phyloP scores from a whole-genome alignment of 371 early-diverging fungal genomes.

The Gilbertella persicaria region DNA sequence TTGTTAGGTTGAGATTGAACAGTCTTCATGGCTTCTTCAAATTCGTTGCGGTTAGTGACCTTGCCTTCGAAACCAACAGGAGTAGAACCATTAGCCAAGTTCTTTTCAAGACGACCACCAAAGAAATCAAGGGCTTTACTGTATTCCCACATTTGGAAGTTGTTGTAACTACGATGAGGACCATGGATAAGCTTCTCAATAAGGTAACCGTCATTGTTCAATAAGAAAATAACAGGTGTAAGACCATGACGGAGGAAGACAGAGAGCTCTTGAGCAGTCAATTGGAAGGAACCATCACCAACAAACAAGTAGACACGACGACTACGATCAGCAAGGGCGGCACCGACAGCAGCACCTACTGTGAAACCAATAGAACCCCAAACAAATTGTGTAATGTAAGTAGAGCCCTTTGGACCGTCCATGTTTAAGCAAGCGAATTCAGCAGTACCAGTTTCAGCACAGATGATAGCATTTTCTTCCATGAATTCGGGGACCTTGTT shows the following conservation, averaged over 20 bases:
- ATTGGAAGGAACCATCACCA: conserved; percentile 60
- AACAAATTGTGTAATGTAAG: conserved; percentile 40
- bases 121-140: conserved; percentile 47
- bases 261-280: conserved; percentile 52
- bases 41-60: conserved; percentile 32
- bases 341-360: conserved; percentile 38
- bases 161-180: conserved; percentile 45
- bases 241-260: conserved; percentile 52
- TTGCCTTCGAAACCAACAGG: conserved; percentile 30
- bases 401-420: conserved; percentile 34
- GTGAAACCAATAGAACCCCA: conserved; percentile 54
- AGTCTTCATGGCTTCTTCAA: conserved; percentile 34
- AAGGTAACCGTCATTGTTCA: conserved; percentile 59
- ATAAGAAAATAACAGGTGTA: conserved; percentile 45
- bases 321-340: conserved; percentile 30
- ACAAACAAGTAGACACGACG: conserved; percentile 46
- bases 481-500: conserved; percentile 36
- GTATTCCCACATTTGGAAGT: conserved; percentile 55
- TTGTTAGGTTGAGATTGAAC: conserved; percentile 22
- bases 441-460: conserved; percentile 57
- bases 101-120: conserved; percentile 29
- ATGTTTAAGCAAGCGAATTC: conserved; percentile 46
- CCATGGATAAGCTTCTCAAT: conserved; percentile 59
- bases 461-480: conserved; percentile 36
- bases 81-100: conserved; percentile 12